Evolutionary conservation across 768 basidiomycete genomes (phyloP).

Genomic region (Mycena amicta): DNA sequence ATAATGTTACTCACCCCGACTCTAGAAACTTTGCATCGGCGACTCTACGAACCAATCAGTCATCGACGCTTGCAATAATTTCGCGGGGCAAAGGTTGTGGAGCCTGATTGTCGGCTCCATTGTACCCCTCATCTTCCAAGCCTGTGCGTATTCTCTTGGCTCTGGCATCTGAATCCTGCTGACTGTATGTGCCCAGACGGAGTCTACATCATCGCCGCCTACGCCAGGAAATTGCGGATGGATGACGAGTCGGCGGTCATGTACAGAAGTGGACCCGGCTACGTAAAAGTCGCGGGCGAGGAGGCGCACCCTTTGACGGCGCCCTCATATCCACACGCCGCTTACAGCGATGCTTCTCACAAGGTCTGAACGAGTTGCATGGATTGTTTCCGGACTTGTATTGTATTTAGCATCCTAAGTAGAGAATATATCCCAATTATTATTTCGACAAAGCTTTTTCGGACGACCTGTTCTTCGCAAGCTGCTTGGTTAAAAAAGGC

Average conservation of each 20-base stretch:
- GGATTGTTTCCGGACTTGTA: not conserved
- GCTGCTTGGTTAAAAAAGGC: too few species aligned
- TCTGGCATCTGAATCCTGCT: conserved; percentile 2
- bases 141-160: conserved; percentile 34
- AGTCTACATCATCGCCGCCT: conserved; percentile 39
- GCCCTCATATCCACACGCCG: not conserved
- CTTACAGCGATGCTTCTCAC: not conserved
- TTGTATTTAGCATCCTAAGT: too few species aligned
- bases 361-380: not conserved
- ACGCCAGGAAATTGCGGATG: conserved; percentile 37
- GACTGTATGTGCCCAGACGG: conserved; percentile 34
- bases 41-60: conserved; percentile 26
- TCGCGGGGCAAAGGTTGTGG: conserved; percentile 28
- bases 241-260: conserved; percentile 11
- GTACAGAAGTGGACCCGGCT: not conserved
- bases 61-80: conserved; percentile 34
- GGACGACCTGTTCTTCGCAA: too few species aligned
- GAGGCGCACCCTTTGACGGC: not conserved
- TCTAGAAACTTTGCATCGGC: conserved; percentile 33
- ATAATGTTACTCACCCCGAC: conserved; percentile 32
- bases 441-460: too few species aligned
- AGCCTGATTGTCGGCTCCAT: conserved; percentile 33
- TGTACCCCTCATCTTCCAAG: conserved; percentile 41
- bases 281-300: not conserved
- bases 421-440: too few species aligned